These are phyloP conservation scores for Sindora glabra DNA, from an alignment of 306 rosid species.

Conservation along the genomic window DNA sequence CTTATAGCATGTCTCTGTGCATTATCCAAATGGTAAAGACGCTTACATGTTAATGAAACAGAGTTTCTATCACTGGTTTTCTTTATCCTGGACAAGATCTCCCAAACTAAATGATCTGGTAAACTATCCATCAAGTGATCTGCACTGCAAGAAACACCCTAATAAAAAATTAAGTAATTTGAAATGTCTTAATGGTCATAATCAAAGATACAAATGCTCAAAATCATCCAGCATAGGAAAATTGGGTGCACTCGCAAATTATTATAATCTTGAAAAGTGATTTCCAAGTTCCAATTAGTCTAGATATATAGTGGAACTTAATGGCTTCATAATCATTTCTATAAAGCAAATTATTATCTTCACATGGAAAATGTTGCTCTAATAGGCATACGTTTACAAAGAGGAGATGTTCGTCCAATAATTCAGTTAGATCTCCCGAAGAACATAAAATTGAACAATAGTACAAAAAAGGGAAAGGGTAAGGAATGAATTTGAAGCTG, in stretches of 20 bases:
- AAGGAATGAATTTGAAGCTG: no score
- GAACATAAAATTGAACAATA: not conserved
- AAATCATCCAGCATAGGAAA: not conserved
- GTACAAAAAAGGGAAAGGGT: not conserved
- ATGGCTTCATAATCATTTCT: not conserved
- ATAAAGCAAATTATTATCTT: not conserved
- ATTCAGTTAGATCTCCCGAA: not conserved
- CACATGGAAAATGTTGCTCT: not conserved
- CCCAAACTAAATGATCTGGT: conserved; percentile 83
- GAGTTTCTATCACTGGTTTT: conserved; percentile 56
- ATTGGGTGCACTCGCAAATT: not conserved
- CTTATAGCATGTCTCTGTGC: conserved; percentile 56
- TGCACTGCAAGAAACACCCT: not conserved
- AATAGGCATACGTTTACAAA: not conserved
- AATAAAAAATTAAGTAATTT: conserved; percentile 13
- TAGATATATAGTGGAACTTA: not conserved
- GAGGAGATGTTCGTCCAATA: not conserved
- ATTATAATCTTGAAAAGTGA: not conserved
- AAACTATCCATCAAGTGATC: conserved; percentile 49
- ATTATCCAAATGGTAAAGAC: conserved; percentile 47
- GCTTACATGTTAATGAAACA: conserved; percentile 50
- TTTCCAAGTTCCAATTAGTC: not conserved
- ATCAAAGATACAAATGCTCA: not conserved
- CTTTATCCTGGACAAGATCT: conserved; percentile 58
- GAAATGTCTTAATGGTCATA: no score